These are phyloP conservation scores for Clonostachys rosea DNA, from an alignment of 2,329 filamentous ascomycete species.

Conservation along the genomic window DNA sequence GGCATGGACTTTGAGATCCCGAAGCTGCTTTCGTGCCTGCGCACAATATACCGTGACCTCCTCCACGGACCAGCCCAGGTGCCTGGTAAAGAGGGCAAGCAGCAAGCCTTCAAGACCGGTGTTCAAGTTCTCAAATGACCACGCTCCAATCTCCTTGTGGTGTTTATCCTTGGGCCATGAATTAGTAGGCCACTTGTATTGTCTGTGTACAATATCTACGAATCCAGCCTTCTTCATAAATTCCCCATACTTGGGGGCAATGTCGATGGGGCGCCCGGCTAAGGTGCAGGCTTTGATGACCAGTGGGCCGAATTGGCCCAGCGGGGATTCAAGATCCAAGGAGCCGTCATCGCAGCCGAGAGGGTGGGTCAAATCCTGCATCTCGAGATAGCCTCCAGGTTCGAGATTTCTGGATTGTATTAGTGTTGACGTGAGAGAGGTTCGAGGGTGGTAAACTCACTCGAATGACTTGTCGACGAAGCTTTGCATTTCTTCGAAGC, in stretches of 20 bases:
- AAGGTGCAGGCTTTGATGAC: conserved; percentile 13
- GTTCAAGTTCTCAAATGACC: conserved; percentile 23
- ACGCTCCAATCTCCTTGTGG: conserved; percentile 43
- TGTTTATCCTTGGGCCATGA: conserved; percentile 45
- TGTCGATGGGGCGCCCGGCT: conserved; percentile 8
- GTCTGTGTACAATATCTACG: conserved; percentile 7
- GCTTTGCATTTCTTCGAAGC: conserved; percentile 16
- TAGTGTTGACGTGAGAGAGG: no score
- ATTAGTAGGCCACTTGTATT: conserved; percentile 37
- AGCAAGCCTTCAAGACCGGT: conserved; percentile 26
- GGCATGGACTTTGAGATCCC: conserved; percentile 23
- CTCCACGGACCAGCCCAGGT: conserved; percentile 23
- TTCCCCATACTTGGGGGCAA: conserved; percentile 1
- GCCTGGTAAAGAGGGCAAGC: conserved; percentile 28
- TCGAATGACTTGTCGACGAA: conserved; percentile 13
- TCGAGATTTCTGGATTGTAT: conserved; percentile 28
- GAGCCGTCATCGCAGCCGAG: conserved; percentile 15
- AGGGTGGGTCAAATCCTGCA: conserved; percentile 40
- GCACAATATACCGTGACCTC: conserved; percentile 23
- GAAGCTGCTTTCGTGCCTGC: conserved; percentile 25
- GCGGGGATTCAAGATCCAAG: conserved; percentile 5
- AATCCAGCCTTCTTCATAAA: conserved; percentile 11
- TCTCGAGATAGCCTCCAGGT: conserved; percentile 49
- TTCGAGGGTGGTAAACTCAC: no score
- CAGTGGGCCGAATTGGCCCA: conserved; percentile 11